Evolutionary conservation across 2,329 filamentous ascomycete genomes (phyloP).

Genomic region (Plenodomus tracheiphilus): DNA sequence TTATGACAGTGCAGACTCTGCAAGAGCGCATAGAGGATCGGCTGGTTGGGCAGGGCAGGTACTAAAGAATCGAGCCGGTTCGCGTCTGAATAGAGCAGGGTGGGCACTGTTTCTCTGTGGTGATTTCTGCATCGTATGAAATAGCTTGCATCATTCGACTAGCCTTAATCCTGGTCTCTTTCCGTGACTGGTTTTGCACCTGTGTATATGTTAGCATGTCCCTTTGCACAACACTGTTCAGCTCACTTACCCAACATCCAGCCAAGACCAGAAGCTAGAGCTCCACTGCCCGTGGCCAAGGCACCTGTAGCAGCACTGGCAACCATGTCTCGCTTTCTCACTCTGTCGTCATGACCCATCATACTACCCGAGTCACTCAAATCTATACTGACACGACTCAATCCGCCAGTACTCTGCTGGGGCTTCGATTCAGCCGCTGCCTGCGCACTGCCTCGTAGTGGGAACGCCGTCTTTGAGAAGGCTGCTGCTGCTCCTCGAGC

Average conservation of each 20-base stretch:
- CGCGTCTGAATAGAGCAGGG: too few relatives aligned
- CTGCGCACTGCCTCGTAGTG: constrained; percentile 36
- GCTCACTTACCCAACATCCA: constrained; percentile 61
- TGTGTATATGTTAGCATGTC: constrained; percentile 11
- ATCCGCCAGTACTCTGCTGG: constrained; percentile 5
- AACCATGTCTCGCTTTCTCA: constrained; percentile 73
- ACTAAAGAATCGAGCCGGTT: too few relatives aligned
- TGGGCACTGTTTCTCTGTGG: too few relatives aligned
- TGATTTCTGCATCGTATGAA: not conserved
- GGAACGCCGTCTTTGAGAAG: constrained; percentile 53
- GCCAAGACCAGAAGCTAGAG: constrained; percentile 64
- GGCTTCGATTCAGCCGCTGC: constrained; percentile 9
- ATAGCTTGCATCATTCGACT: not conserved
- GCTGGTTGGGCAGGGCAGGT: too few relatives aligned
- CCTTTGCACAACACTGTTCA: not conserved
- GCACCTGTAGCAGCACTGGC: constrained; percentile 66
- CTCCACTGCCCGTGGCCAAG: constrained; percentile 63
- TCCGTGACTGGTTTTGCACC: constrained; percentile 37
- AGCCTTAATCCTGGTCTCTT: not conserved
- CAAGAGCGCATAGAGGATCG: too few relatives aligned
- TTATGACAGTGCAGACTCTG: too few relatives aligned
- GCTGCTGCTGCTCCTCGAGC: constrained; percentile 54
- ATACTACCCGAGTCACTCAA: constrained; percentile 45
- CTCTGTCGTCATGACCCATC: constrained; percentile 43
- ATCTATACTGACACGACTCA: constrained; percentile 32